Base-by-base conservation (phyloP, 2,329 filamentous ascomycete species). In the Ramichloridium luteum region DNA sequence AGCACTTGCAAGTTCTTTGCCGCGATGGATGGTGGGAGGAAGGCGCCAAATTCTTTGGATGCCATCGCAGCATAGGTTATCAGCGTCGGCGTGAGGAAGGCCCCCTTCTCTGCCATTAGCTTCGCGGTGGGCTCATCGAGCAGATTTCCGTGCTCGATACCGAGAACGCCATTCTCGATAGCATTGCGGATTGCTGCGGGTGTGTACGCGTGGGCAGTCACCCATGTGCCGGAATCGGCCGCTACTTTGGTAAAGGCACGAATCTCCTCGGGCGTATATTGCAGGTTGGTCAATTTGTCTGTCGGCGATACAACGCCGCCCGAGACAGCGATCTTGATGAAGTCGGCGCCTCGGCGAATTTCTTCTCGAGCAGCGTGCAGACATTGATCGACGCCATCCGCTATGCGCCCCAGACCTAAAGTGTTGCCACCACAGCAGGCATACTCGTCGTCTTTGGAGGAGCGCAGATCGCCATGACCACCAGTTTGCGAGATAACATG, bases 71-170 rank as follows among this genome's bases (percentile, higher is more conserved):
- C 48, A 46, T 72, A 72, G 4, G 68, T 61, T 6, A 68, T 56
- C 18, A 72, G 54, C 1, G 68, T 73, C 1, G 70, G 69, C 1
- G 68, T 73, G 6, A 74, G 46, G 45, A 60, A 70, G 3, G 62
- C 56, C 0, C 54, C 56, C 28, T 57, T 61, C 37, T 60, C 55
- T 0, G 62, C 67, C 66, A 73, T 70, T 31, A 66, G 52, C 27
- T 54, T 48, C 0, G 68, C 57, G 39, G 63, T 53, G 16, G 65
- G 59, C 45, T 72, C 69, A 52, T 80, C 77, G 31, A 75, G 56
- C n/a, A 76, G 57, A 11, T 72, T 66, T 14, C 72, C 74, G 41
- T 74, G 71, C 38, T 75, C 71, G 39, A 74, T 73, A 1, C 68
- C 67, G 12, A 45, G 56, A 1, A 68, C 66, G 4, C 68, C 72